Base-by-base conservation (phyloP, 257 asterid species). In the Henckelia pumila region DNA sequence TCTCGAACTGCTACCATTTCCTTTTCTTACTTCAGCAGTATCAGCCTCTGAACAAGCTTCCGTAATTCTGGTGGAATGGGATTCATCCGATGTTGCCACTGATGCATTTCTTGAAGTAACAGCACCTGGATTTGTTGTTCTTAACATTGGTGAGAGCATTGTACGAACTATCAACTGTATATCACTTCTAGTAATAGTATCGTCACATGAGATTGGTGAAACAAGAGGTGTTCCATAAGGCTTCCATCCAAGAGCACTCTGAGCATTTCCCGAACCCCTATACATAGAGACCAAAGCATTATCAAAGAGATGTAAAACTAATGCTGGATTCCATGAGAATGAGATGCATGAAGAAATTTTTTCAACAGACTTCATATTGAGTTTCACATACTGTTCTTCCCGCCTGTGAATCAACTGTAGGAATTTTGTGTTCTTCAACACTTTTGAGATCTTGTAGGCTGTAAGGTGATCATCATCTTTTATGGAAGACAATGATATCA, bases 221-320 rank as follows among this genome's bases (percentile, higher is more conserved):
- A 94, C 99, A 53, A 94, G 95, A 74, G 99, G 99, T 33, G 97
- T 88, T 71, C 99, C 99, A 72, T 89, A 91, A 37, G 99, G 92
- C 85, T 91, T 94, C 97, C 97, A 88, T 61, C 97, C 92, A 60
- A 78, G 56, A 71, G 77, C 63, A 75, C 85, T 88, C 83, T 86
- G 98, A 74, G 88, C 73, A 72, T 81, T 79, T 59, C 95, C 88
- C 68, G 87, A 64, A 76, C 87, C 92, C 86, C 99, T 94, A 65
- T 60, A 75, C 64, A 67, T 59, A 73, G 23, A 71, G 70, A 56
- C 58, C 69, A 71, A 62, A 24, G 22, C 9, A 22, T 24, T 66
- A 52, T 11, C 58, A 69, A 59, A 11, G 66, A 68, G 24, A 60
- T 29, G 61, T 10, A 68, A 23, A 22, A 30, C 59, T 13, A 40